Conservation (phyloP, 176 grass and related monocot species). For the Luzula sylvatica region DNA sequence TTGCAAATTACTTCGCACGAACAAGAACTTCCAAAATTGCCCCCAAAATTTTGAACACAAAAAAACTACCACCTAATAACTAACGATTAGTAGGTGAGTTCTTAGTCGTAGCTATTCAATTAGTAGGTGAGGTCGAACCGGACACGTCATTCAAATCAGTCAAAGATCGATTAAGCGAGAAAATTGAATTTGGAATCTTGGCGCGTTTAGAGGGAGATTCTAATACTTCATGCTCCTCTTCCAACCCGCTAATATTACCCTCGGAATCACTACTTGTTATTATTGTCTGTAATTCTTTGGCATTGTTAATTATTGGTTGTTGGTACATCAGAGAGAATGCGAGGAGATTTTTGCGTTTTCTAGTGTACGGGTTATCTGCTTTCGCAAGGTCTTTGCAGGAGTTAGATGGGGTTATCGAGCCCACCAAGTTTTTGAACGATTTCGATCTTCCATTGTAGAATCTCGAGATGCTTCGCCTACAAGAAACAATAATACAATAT, state of each 20-base stretch:
- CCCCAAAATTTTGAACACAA: too few relatives aligned
- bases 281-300: constrained; percentile 1
- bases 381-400: constrained; percentile 49
- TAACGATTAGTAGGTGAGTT: too few relatives aligned
- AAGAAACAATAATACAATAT: constrained; percentile 1
- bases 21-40: too few relatives aligned
- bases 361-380: constrained; percentile 35
- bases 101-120: too few relatives aligned
- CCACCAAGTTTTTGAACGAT: constrained; percentile 41
- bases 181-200: background rate
- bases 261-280: constrained; percentile 12
- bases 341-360: constrained; percentile 49
- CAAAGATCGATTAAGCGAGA: background rate
- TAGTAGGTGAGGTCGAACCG: background rate
- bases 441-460: constrained; percentile 65
- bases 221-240: background rate
- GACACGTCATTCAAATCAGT: background rate
- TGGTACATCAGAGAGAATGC: constrained; percentile 36
- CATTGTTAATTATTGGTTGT: constrained; percentile 2
- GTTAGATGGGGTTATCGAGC: constrained; percentile 27
- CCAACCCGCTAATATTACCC: constrained; percentile 26
- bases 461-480: constrained; percentile 49
- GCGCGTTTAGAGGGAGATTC: background rate
- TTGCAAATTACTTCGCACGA: too few relatives aligned
- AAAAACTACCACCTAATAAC: too few relatives aligned